These are phyloP conservation scores for Pelagophyceae sp. DNA, from an alignment of 352 stramenopile species.

Conservation along the genomic window DNA sequence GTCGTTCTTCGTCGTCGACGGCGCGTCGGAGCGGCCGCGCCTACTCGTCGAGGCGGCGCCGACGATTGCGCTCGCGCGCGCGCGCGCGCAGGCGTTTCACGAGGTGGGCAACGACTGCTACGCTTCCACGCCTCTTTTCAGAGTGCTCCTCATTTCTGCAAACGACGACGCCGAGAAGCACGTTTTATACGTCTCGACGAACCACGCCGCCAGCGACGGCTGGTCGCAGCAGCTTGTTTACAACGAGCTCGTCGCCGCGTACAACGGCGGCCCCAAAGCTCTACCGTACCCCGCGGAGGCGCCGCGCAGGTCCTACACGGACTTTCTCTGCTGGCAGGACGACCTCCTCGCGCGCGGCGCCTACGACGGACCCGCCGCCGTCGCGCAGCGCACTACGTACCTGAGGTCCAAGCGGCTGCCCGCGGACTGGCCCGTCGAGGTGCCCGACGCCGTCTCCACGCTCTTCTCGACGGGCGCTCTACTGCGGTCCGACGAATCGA, in stretches of 20 bases:
- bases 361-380: background rate
- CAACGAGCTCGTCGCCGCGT: conserved; percentile 1
- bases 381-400: background rate
- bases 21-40: background rate
- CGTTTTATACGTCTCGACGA: background rate
- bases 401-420: background rate
- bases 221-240: conserved; percentile 14
- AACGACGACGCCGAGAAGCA: background rate
- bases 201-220: conserved; percentile 15
- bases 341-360: background rate
- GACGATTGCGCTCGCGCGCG: background rate
- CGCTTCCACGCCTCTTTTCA: background rate
- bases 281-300: background rate
- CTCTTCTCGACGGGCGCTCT: background rate
- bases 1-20: background rate
- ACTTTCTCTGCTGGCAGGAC: background rate
- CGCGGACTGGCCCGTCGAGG: background rate
- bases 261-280: conserved; percentile 5
- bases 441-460: background rate
- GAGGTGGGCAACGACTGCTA: conserved; percentile 5
- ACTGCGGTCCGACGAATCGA: background rate
- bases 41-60: background rate
- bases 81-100: background rate
- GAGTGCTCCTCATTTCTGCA: background rate
- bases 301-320: background rate